Base-by-base conservation (phyloP, 2,329 filamentous ascomycete genomes). In the Juglanconis oblonga region DNA sequence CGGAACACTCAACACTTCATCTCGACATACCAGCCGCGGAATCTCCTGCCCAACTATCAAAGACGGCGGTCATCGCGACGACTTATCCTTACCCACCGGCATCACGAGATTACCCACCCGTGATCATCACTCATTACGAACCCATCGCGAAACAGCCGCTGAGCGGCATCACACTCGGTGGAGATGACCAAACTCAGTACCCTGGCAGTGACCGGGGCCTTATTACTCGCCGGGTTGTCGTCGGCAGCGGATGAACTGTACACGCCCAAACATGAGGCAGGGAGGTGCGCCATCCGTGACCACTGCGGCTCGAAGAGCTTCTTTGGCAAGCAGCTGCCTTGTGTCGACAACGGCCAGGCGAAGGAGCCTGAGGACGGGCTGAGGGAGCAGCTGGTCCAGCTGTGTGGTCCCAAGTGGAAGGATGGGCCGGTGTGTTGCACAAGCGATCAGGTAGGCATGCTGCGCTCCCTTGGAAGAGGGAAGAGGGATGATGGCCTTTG, bases 241-340 rank as follows among this genome's bases (percentile, higher is more conserved):
- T 61, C 52, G 36, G 63, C 58, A 33, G 62, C 65, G 53, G 59
- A 66, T 59, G 68, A 68, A 8, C 64, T 70, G 51, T 73, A 71
- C 59, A 86, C 83, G 0, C 79, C 81, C 1, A 90, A 87, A 65
- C 94, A 97, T 68, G 93, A 97, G 75, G 80, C 88, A 53, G 94
- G 94, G 45, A 85, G 94, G 65, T 98, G 94, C 74, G 92, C 94
- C 1, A 91, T 98, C 64, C 86, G 94, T 53, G 92, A 92, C 7
- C 89, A 96, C 64, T 99, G 95, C 72, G 95, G 95, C 52, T 93
- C 92, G 74, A 88, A 94, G 75, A 88, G 89, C 64, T 89, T 95
- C 72, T 98, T 98, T 69, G 91, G 92, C 58, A 89, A 91, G 60
- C 86, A 96, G 67, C 81, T 98, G 62, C 95, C 95, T 4, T 99